phyloP scores from a whole-genome alignment of 257 asterid species.

The Scutellaria baicalensis region DNA sequence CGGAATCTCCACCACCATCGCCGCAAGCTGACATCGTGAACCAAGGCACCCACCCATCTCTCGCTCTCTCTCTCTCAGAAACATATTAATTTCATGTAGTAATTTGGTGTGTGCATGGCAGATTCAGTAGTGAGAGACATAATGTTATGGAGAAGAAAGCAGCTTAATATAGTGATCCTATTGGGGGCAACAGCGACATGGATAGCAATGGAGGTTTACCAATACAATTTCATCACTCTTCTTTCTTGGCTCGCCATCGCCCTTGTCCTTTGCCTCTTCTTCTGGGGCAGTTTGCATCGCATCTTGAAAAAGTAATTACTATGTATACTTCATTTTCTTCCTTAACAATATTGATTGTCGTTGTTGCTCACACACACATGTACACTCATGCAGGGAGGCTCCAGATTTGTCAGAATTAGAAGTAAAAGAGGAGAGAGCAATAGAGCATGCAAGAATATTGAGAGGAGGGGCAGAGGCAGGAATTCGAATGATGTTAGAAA shows the following conservation, averaged over 20 bases:
- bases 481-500: slow-evolving; percentile 33
- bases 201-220: slow-evolving; percentile 40
- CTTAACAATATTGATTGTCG: not conserved
- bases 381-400: slow-evolving; percentile 33
- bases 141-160: slow-evolving; percentile 52
- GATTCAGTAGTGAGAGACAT: slow-evolving; percentile 31
- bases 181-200: slow-evolving; percentile 36
- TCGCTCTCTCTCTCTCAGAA: not conserved
- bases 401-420: slow-evolving; percentile 41
- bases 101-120: not conserved
- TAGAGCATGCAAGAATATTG: slow-evolving; percentile 22
- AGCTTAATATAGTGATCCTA: slow-evolving; percentile 23
- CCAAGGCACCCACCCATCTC: slow-evolving; percentile 8
- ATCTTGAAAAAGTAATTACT: slow-evolving; percentile 36
- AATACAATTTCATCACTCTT: slow-evolving; percentile 34
- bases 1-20: not conserved
- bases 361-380: not conserved
- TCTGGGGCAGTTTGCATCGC: slow-evolving; percentile 46
- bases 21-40: not conserved
- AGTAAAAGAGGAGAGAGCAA: slow-evolving; percentile 35
- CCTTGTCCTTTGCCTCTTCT: slow-evolving; percentile 24
- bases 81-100: not conserved
- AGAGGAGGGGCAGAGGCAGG: slow-evolving; percentile 25
- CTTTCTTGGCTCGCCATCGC: slow-evolving; percentile 46
- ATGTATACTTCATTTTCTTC: not conserved